Percentiles rank a stretch among this genome's conserved stretches.
Evolutionary conservation across 768 basidiomycete genomes (phyloP).

Genomic region (Lactarius evosmus): DNA sequence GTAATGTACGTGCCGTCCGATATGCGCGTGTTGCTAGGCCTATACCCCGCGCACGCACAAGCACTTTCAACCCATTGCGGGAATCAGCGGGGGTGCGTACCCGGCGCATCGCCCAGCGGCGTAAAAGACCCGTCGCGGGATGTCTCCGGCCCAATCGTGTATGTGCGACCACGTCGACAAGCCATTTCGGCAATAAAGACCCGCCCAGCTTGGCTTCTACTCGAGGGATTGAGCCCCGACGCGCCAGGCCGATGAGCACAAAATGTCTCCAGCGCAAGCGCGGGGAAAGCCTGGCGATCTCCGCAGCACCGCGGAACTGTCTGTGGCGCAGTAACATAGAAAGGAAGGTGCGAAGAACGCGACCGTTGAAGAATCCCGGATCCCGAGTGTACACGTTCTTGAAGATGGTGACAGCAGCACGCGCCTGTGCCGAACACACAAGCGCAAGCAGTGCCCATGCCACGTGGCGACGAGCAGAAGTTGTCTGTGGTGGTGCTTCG

Average conservation of each 20-base stretch:
- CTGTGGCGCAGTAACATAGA: constrained; percentile 42
- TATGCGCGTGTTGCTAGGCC: constrained; percentile 11
- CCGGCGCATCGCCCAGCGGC: constrained; percentile 12
- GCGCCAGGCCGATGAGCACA: constrained; percentile 28
- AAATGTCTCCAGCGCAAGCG: constrained; percentile 36
- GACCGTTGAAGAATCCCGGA: constrained; percentile 41
- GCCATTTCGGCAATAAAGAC: constrained; percentile 9
- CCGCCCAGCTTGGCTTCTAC: constrained; percentile 6
- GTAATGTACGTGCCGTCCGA: constrained; percentile 31
- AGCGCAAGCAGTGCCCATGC: constrained; percentile 41
- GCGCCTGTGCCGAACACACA: constrained; percentile 37
- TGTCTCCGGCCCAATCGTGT: constrained; percentile 34
- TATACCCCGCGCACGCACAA: constrained; percentile 17
- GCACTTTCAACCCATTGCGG: constrained; percentile 12
- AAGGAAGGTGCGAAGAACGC: constrained; percentile 38
- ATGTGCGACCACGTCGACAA: neutral
- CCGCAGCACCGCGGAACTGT: constrained; percentile 38
- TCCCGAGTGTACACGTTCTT: constrained; percentile 37
- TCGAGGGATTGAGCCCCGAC: constrained; percentile 3
- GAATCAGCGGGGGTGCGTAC: constrained; percentile 10
- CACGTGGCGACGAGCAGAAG: constrained; percentile 38
- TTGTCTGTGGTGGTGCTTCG: constrained; percentile 39
- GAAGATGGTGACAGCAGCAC: constrained; percentile 40
- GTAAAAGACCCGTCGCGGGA: constrained; percentile 28
- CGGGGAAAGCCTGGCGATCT: constrained; percentile 28